Evolutionary conservation across 805 yeast species (phyloP).

Genomic region (Brettanomyces nanus): DNA sequence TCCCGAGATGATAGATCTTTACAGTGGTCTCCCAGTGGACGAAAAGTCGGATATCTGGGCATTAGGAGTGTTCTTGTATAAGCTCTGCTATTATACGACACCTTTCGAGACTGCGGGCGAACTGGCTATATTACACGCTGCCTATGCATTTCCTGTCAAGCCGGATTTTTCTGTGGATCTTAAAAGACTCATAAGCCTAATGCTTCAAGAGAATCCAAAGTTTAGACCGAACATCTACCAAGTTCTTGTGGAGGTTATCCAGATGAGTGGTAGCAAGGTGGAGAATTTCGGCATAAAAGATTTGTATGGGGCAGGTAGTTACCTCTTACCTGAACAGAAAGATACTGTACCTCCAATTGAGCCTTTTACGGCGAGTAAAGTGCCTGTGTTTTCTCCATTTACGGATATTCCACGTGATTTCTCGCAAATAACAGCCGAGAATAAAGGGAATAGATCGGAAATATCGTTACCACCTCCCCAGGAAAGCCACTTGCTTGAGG

Average conservation of each 20-base stretch:
- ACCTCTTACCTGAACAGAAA: slow-evolving; percentile 20
- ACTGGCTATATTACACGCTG: slow-evolving; percentile 77
- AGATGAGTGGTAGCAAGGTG: slow-evolving; percentile 37
- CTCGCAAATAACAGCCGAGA: not conserved
- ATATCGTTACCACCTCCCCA: not conserved
- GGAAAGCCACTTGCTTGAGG: not conserved
- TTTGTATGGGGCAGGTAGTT: slow-evolving; percentile 30
- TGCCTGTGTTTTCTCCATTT: slow-evolving; percentile 25
- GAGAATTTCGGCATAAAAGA: slow-evolving; percentile 22
- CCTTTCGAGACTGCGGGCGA: slow-evolving; percentile 91
- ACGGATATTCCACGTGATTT: slow-evolving; percentile 5
- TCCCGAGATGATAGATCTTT: slow-evolving; percentile 93
- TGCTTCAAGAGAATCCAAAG: slow-evolving; percentile 77
- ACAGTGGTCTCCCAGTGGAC: slow-evolving; percentile 75
- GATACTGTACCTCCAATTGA: slow-evolving; percentile 20
- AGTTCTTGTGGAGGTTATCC: slow-evolving; percentile 55
- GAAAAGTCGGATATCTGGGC: slow-evolving; percentile 97
- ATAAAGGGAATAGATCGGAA: not conserved
- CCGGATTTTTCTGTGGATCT: slow-evolving; percentile 68
- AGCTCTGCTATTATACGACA: slow-evolving; percentile 85
- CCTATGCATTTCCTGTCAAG: slow-evolving; percentile 62
- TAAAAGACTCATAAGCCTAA: slow-evolving; percentile 64
- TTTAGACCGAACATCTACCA: slow-evolving; percentile 84
- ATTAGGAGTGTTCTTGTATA: slow-evolving; percentile 82
- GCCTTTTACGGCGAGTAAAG: slow-evolving; percentile 23